Conservation (phyloP, 371 early-diverging fungal genomes). For the Mortierella sp. region DNA sequence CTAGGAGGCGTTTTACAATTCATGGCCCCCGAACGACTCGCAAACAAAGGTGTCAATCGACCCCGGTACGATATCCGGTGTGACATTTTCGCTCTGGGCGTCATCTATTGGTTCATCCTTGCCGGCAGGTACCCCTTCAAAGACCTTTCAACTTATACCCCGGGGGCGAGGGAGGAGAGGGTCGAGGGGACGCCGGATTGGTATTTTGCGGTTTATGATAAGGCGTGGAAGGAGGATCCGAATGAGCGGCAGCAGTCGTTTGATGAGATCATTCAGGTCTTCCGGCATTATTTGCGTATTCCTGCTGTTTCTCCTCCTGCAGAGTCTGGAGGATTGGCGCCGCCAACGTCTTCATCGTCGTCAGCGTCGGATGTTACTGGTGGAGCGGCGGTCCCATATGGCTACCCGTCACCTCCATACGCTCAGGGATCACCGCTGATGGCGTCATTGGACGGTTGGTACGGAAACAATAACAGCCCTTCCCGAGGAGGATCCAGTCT, state of each 20-base stretch:
- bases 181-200: conserved; percentile 45
- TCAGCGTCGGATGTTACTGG: too few species aligned
- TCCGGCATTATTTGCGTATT: conserved; percentile 22
- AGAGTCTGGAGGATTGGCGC: neutral
- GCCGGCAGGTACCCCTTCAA: conserved; percentile 45
- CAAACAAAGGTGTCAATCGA: neutral
- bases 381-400: neutral
- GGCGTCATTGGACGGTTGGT: neutral
- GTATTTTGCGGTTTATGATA: conserved; percentile 30
- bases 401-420: neutral
- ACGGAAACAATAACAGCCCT: neutral
- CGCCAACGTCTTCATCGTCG: neutral
- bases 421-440: neutral
- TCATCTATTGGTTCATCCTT: conserved; percentile 48
- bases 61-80: conserved; percentile 39
- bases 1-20: conserved; percentile 28
- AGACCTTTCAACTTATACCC: conserved; percentile 13
- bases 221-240: conserved; percentile 46
- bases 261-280: conserved; percentile 37
- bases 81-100: conserved; percentile 52
- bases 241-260: conserved; percentile 31
- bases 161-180: conserved; percentile 28
- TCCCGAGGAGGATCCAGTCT: neutral
- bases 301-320: neutral
- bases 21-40: conserved; percentile 29